These are phyloP conservation scores for Aspergillus ochraceus DNA, from an alignment of 2,329 filamentous ascomycete genomes.

Conservation along the genomic window DNA sequence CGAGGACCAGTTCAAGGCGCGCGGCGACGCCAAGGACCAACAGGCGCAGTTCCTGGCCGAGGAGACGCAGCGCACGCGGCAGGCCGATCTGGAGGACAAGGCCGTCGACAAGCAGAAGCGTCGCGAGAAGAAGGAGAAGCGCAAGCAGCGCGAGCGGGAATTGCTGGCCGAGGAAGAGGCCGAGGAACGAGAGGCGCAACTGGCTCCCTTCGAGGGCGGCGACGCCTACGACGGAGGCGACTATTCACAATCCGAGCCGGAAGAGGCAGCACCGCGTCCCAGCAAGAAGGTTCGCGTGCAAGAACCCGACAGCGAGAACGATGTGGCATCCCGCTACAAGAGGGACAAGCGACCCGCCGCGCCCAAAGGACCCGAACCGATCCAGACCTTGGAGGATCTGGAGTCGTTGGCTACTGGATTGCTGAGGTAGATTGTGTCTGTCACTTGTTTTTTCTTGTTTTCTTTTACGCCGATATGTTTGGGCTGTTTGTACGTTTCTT, in stretches of 20 bases:
- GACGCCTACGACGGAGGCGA: conserved; percentile 18
- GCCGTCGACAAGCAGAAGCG: conserved; percentile 73
- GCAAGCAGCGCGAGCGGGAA: conserved; percentile 41
- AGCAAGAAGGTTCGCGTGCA: conserved; percentile 44
- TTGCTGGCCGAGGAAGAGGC: conserved; percentile 32
- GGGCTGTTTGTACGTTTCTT: conserved; percentile 15
- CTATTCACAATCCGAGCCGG: conserved; percentile 23
- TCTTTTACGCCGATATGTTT: conserved; percentile 15
- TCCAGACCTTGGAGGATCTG: conserved; percentile 49
- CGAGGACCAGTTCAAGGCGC: conserved; percentile 74
- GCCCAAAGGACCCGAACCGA: conserved; percentile 23
- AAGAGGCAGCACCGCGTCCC: conserved; percentile 28
- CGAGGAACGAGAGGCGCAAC: conserved; percentile 31
- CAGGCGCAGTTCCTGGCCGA: conserved; percentile 73
- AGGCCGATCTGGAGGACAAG: conserved; percentile 82
- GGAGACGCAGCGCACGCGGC: conserved; percentile 69
- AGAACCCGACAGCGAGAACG: conserved; percentile 28
- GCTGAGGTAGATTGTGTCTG: conserved; percentile 5
- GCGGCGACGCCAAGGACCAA: conserved; percentile 75
- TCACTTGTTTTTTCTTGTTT: not conserved
- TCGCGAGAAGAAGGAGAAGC: conserved; percentile 50
- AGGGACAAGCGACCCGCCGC: conserved; percentile 25
- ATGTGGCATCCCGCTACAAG: conserved; percentile 19
- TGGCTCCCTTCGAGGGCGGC: conserved; percentile 32
- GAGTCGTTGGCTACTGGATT: conserved; percentile 48